Evolutionary conservation across 169 alveolate species (phyloP).

Genomic region (Miamiensis avidus): DNA sequence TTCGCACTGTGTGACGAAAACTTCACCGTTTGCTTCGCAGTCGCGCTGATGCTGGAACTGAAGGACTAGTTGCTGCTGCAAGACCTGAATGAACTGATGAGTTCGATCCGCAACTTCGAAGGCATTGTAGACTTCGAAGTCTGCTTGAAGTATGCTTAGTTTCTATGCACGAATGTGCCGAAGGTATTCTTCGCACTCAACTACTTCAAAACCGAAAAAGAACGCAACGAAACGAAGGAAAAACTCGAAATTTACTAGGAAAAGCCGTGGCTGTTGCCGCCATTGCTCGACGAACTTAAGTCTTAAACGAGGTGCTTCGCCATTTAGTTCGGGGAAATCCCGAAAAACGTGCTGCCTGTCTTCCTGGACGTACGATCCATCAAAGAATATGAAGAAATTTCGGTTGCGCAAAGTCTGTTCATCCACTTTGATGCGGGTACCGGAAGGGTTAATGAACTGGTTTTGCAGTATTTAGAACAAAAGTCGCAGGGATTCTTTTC

Average conservation of each 20-base stretch:
- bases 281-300: not conserved
- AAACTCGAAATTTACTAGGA: conserved; percentile 1
- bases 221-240: not conserved
- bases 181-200: conserved; percentile 6
- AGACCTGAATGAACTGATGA: conserved; percentile 18
- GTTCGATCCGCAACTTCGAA: conserved; percentile 5
- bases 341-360: not conserved
- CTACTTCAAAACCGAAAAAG: conserved; percentile 6
- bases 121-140: not conserved
- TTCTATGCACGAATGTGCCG: not conserved
- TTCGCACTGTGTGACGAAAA: conserved; percentile 3
- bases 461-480: conserved; percentile 8
- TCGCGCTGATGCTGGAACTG: conserved; percentile 12
- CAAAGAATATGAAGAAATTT: conserved; percentile 10
- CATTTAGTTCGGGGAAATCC: not conserved
- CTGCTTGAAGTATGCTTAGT: conserved; percentile 16
- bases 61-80: conserved; percentile 10
- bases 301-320: conserved; percentile 6
- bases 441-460: conserved; percentile 4
- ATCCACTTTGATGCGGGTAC: not conserved
- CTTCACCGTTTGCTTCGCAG: conserved; percentile 22
- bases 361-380: not conserved
- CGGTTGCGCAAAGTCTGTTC: conserved; percentile 2
- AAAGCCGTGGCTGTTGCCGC: conserved; percentile 14
- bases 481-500: not conserved